Evolutionary conservation across 495 filamentous ascomycete species (phyloP).

Genomic region (Penicillium lagena): DNA sequence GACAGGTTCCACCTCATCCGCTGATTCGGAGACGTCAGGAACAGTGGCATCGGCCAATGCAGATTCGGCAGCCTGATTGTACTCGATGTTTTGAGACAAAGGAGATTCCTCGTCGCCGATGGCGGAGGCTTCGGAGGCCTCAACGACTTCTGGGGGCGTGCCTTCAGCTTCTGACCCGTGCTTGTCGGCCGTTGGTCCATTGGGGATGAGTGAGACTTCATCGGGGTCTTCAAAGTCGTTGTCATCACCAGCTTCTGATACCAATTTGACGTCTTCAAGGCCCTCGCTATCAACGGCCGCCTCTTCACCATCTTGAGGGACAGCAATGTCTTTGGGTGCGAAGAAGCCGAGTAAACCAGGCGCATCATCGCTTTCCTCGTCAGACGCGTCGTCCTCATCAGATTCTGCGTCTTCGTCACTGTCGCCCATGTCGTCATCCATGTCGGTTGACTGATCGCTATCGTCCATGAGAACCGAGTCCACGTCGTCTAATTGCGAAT

Average conservation of each 20-base stretch:
- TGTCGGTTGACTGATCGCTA: slow-evolving; percentile 78
- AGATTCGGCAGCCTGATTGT: slow-evolving; percentile 3
- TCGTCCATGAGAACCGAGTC: slow-evolving; percentile 63
- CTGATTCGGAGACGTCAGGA: slow-evolving; percentile 1
- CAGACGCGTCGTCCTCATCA: slow-evolving; percentile 39
- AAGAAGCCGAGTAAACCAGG: slow-evolving; percentile 65
- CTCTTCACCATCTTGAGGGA: slow-evolving; percentile 26
- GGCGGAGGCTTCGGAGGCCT: slow-evolving; percentile 9
- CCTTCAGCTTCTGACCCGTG: slow-evolving; percentile 5
- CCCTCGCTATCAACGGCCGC: slow-evolving; percentile 16
- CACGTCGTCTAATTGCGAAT: slow-evolving; percentile 55
- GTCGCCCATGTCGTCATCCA: slow-evolving; percentile 79
- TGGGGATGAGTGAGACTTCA: slow-evolving; percentile 42
- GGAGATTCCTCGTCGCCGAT: slow-evolving; percentile 4
- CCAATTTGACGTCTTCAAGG: slow-evolving; percentile 13
- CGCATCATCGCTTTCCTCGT: slow-evolving; percentile 47
- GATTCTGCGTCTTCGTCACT: slow-evolving; percentile 51
- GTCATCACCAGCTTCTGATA: slow-evolving; percentile 16
- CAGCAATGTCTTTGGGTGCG: slow-evolving; percentile 36
- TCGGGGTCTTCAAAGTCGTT: slow-evolving; percentile 31
- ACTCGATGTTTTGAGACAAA: slow-evolving; percentile 6
- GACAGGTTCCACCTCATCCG: slow-evolving; percentile 5
- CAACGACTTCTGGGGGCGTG: slow-evolving; percentile 11
- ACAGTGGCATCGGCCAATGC: slow-evolving; percentile 3
- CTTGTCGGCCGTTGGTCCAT: slow-evolving; percentile 16